These are phyloP conservation scores for Penicillium rolfsii DNA, from an alignment of 2,329 filamentous ascomycete genomes.

Conservation along the genomic window DNA sequence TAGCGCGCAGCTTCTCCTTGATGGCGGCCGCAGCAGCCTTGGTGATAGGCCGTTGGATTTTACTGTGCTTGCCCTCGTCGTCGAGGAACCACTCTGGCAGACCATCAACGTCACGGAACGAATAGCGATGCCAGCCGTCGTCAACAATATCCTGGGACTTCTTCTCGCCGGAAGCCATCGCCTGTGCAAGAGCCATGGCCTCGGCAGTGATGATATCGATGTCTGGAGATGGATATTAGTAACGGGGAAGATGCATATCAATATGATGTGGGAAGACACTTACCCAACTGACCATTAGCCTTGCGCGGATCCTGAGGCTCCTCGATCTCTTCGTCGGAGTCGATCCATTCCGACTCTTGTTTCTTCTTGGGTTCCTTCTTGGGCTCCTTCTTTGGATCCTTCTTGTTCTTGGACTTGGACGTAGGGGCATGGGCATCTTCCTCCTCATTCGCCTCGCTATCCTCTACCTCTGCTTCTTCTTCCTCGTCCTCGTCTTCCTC, in stretches of 20 bases:
- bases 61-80: constrained; percentile 84
- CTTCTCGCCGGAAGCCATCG: constrained; percentile 83
- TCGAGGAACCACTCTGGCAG: constrained; percentile 98
- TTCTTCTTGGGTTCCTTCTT: constrained; percentile 19
- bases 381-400: constrained; percentile 27
- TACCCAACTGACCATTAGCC: constrained; percentile 50
- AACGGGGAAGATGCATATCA: constrained; percentile 17
- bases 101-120: constrained; percentile 87
- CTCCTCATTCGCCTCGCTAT: constrained; percentile 24
- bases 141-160: constrained; percentile 79
- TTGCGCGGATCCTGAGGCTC: constrained; percentile 45
- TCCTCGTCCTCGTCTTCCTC: constrained; percentile 43
- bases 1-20: constrained; percentile 87
- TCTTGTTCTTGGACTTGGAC: constrained; percentile 29
- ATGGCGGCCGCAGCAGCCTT: constrained; percentile 89
- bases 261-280: constrained; percentile 29
- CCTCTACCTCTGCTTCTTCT: constrained; percentile 35
- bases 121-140: constrained; percentile 89
- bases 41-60: constrained; percentile 82
- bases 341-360: constrained; percentile 32
- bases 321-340: constrained; percentile 44
- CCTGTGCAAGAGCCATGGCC: constrained; percentile 95
- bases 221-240: constrained; percentile 55
- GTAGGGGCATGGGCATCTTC: constrained; percentile 13
- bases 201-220: constrained; percentile 99